Conservation (phyloP, 2,329 filamentous ascomycete genomes). For the Albifimbria verrucaria region DNA sequence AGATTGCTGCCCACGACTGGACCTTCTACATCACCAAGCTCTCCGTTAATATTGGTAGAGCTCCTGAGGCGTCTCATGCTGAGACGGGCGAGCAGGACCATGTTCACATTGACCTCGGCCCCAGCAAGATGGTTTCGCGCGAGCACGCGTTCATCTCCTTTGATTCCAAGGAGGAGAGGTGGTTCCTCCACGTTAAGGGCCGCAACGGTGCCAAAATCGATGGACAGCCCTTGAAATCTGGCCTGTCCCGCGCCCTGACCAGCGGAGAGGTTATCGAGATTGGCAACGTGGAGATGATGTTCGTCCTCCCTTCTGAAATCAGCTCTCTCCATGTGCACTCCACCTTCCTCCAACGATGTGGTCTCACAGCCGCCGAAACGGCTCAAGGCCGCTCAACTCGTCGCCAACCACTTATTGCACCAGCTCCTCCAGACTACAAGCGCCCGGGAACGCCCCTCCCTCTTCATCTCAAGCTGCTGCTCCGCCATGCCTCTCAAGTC, state of each 20-base stretch:
- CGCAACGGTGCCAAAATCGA: slow-evolving; percentile 89
- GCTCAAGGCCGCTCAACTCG: slow-evolving; percentile 23
- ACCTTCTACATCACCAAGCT: slow-evolving; percentile 78
- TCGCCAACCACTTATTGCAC: slow-evolving; percentile 50
- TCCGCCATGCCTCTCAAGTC: slow-evolving; percentile 19
- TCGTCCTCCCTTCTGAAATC: slow-evolving; percentile 79
- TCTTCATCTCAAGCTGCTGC: slow-evolving; percentile 27
- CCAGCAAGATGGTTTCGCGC: slow-evolving; percentile 77
- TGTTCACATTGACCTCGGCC: slow-evolving; percentile 85
- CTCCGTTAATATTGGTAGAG: slow-evolving; percentile 72
- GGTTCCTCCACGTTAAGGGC: slow-evolving; percentile 84
- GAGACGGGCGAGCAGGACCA: slow-evolving; percentile 44
- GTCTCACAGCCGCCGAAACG: slow-evolving; percentile 36
- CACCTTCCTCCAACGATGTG: slow-evolving; percentile 66
- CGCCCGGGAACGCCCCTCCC: slow-evolving; percentile 57
- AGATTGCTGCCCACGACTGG: slow-evolving; percentile 79
- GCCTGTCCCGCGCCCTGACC: slow-evolving; percentile 62
- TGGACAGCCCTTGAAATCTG: slow-evolving; percentile 65
- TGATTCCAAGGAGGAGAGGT: slow-evolving; percentile 64
- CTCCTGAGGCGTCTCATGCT: slow-evolving; percentile 46
- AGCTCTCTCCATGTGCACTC: slow-evolving; percentile 64
- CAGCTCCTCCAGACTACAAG: slow-evolving; percentile 58
- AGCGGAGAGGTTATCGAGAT: slow-evolving; percentile 93
- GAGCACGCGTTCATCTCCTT: slow-evolving; percentile 74
- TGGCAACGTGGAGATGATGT: slow-evolving; percentile 95